Base-by-base conservation (phyloP, 73 alveolate genomes). In the Paramecium sexaurelia region DNA sequence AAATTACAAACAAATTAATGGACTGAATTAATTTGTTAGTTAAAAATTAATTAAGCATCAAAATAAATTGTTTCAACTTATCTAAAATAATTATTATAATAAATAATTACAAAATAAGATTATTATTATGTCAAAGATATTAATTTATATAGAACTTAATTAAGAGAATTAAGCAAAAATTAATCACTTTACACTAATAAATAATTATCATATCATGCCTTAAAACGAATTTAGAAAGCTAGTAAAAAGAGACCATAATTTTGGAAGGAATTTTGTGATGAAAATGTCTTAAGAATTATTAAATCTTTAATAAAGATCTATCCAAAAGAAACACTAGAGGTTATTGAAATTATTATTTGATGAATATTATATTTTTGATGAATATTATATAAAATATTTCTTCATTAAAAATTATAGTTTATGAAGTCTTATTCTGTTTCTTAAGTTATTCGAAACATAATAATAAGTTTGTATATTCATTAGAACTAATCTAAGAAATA, bases 201-300 rank as follows among this genome's bases (percentile, higher is more conserved):
- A 26, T 29, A 61, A 61, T 61, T 24, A 61, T 26, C 43, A 0
- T 61, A 29, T 61, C 10, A 61, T 4, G 39, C 83, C 6, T 61
- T 61, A 32, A 32, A 61, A 61, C 19, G 83, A 61, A 61, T 61
- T 22, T 32, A 11, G 47, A 61, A 61, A 61, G n/a, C 83, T 0
- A 29, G 83, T 3, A 61, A 61, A 24, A 61, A 61, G 83, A 61
- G 83, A 61, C 83, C 83, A 26, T 61, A 61, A 32, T 29, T 61
- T 61, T 61, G 83, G 83, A 61, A 61, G 43, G 83, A 61, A 32
- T 61, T 61, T 61, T 61, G 83, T 61, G 39, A 32, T 61, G 83
- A 61, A 5, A 61, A 32, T 29, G 83, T 61, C 11, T 29, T 61
- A n/a, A 61, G n/a, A 61, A 32, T 13, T 10, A 61, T 61, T 11